Conservation (phyloP, 208 protist genomes). For the Leptomonas seymouri region DNA sequence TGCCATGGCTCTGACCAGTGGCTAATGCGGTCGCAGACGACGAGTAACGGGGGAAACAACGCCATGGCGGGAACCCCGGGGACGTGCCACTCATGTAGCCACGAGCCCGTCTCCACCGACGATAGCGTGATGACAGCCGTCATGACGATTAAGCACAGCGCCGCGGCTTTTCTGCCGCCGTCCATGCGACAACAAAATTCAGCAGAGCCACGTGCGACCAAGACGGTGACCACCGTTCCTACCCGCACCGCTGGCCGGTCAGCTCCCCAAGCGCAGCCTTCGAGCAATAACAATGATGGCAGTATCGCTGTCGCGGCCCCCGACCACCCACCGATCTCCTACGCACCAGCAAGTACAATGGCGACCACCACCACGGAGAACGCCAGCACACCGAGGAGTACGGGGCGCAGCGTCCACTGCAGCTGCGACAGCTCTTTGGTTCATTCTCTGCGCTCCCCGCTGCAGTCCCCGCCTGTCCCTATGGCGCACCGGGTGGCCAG, state of each 20-base stretch:
- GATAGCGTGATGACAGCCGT: neutral
- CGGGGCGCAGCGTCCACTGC: neutral
- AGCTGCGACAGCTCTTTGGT: slow-evolving; percentile 11
- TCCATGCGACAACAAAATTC: slow-evolving; percentile 6
- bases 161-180: slow-evolving; percentile 1
- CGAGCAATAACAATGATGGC: neutral
- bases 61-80: neutral
- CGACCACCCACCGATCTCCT: neutral
- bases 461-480: slow-evolving; percentile 7
- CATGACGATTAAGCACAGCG: neutral
- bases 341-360: neutral
- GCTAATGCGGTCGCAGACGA: slow-evolving; percentile 17
- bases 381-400: neutral
- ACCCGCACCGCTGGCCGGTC: neutral
- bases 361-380: neutral
- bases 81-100: slow-evolving; percentile 14
- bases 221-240: neutral
- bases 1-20: slow-evolving; percentile 15
- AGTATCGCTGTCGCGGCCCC: neutral
- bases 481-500: neutral
- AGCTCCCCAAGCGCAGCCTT: neutral
- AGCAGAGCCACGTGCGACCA: neutral
- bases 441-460: slow-evolving; percentile 4
- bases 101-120: slow-evolving; percentile 1
- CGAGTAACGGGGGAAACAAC: slow-evolving; percentile 6